phyloP scores from a whole-genome alignment of 495 filamentous ascomycete species.

The Penicillium pulvis region DNA sequence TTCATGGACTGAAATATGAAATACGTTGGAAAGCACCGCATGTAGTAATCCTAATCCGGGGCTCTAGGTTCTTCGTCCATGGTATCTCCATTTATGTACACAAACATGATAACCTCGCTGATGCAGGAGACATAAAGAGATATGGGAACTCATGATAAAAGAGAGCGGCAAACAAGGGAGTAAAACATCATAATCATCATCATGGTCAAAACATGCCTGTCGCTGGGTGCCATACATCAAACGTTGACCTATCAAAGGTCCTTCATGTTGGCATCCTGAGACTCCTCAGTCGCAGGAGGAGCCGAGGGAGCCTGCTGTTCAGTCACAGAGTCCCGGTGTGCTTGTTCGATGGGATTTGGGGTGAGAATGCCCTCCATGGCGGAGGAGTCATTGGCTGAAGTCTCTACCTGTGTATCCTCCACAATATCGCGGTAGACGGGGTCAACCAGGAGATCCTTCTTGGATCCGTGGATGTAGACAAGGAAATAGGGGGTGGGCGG shows the following conservation, averaged over 20 bases:
- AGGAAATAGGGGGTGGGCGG: slow-evolving; percentile 84
- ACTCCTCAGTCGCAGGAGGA: not conserved
- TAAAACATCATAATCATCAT: not conserved
- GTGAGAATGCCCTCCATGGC: slow-evolving; percentile 12
- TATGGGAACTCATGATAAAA: slow-evolving; percentile 8
- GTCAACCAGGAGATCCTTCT: slow-evolving; percentile 63
- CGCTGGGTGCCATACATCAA: not conserved
- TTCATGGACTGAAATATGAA: no score
- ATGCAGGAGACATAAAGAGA: slow-evolving; percentile 25
- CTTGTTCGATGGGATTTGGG: not conserved
- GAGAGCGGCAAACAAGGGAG: not conserved
- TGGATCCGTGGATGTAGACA: slow-evolving; percentile 72
- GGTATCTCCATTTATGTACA: slow-evolving; percentile 31
- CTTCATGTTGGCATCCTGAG: not conserved
- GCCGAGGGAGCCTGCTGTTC: not conserved
- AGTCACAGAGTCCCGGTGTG: slow-evolving; percentile 16
- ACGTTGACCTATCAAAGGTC: not conserved
- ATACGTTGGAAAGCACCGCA: no score
- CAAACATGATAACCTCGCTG: slow-evolving; percentile 15
- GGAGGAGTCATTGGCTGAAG: slow-evolving; percentile 23
- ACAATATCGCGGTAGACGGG: slow-evolving; percentile 52
- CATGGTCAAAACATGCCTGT: not conserved
- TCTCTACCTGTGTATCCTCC: slow-evolving; percentile 7
- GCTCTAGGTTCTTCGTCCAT: slow-evolving; percentile 16
- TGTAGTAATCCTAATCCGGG: not conserved